Conservation (phyloP, 768 basidiomycete species). For the Termitomyces sp. region DNA sequence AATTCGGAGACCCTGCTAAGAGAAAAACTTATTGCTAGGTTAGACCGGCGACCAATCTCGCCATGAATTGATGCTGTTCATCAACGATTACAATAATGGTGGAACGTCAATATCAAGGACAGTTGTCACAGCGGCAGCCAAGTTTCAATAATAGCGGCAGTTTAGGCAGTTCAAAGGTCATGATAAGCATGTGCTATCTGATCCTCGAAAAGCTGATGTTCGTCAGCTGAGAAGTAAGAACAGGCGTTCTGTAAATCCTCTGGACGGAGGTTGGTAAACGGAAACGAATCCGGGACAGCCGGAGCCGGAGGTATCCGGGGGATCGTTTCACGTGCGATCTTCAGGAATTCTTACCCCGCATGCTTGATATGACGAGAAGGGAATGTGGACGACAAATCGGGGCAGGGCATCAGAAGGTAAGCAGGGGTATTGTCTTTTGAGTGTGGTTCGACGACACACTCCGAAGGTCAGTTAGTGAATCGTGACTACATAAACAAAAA, state of each 20-base stretch:
- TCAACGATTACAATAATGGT: not conserved
- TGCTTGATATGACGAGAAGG: slow-evolving; percentile 1
- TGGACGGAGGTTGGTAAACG: not conserved
- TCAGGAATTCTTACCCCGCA: slow-evolving; percentile 3
- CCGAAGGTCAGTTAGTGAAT: not conserved
- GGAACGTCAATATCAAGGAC: not conserved
- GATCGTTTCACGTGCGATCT: slow-evolving; percentile 2
- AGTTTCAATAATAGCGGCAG: not conserved
- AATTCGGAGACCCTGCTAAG: not conserved
- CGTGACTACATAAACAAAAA: slow-evolving; percentile 11
- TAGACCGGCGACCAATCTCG: not conserved
- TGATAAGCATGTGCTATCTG: not conserved
- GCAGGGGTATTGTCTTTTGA: not conserved
- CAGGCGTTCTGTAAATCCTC: not conserved
- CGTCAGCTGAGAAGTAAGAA: no score
- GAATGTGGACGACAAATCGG: not conserved
- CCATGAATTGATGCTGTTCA: not conserved
- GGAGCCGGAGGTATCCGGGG: slow-evolving; percentile 13
- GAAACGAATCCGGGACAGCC: not conserved
- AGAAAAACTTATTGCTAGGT: no score
- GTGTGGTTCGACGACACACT: not conserved
- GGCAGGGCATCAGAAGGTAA: slow-evolving; percentile 2
- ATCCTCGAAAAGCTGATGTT: not conserved
- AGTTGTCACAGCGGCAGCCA: not conserved
- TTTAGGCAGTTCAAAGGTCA: not conserved